Evolutionary conservation across 345 rosid genomes (phyloP).

Genomic region (Brassica rapa): DNA sequence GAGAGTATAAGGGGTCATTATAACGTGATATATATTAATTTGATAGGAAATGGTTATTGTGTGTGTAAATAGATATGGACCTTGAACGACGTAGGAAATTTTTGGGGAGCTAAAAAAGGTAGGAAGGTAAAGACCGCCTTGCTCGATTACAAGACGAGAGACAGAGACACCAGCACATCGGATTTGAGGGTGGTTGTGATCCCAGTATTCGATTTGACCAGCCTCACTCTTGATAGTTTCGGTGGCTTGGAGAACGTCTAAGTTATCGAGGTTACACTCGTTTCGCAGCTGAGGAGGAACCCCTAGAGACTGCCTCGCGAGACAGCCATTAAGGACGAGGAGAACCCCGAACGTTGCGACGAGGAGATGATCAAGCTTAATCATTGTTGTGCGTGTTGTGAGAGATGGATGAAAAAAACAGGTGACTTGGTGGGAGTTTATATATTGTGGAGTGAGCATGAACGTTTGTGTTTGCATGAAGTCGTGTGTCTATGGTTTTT

Average conservation of each 20-base stretch:
- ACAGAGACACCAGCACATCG: conserved; percentile 60
- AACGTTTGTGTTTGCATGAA: conserved; percentile 32
- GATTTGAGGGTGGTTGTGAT: conserved; percentile 52
- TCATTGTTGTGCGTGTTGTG: conserved; percentile 28
- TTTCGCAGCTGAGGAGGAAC: conserved; percentile 42
- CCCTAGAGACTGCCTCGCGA: conserved; percentile 33
- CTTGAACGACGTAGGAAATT: conserved; percentile 55
- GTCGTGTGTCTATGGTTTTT: conserved; percentile 15
- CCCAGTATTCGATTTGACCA: conserved; percentile 53
- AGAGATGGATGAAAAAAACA: conserved; percentile 17
- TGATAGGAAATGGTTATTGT: background rate
- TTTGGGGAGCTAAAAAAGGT: conserved; percentile 47
- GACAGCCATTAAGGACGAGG: conserved; percentile 29
- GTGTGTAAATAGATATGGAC: conserved; percentile 22
- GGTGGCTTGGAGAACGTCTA: conserved; percentile 51
- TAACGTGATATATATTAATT: background rate
- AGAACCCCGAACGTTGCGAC: conserved; percentile 25
- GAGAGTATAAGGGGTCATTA: background rate
- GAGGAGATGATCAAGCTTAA: conserved; percentile 20
- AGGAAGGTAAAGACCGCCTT: conserved; percentile 60
- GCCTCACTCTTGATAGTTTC: conserved; percentile 51
- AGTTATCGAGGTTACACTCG: conserved; percentile 52
- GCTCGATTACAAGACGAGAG: conserved; percentile 46
- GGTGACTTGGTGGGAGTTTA: conserved; percentile 8
- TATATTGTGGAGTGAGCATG: conserved; percentile 22